A percentile compares a stretch with the other conserved stretches of the same genome.
Conservation (phyloP, 2,329 filamentous ascomycete species). For the Ustulina deusta region DNA sequence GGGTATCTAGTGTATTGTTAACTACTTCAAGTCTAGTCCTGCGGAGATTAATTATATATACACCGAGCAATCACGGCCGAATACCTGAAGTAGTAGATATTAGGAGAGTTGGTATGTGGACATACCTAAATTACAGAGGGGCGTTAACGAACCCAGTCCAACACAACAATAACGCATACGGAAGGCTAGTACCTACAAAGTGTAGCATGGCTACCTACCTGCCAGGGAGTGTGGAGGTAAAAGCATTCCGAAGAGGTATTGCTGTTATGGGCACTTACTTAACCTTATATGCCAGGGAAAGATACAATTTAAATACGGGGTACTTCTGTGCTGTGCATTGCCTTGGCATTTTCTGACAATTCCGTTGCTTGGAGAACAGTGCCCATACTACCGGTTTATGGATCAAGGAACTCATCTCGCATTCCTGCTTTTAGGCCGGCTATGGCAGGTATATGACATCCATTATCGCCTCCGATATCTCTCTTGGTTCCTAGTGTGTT, state of each 20-base stretch:
- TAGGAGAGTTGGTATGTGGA: too few species aligned
- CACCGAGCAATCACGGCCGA: slow-evolving; percentile 19
- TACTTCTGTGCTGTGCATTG: slow-evolving; percentile 19
- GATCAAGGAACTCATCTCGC: slow-evolving; percentile 12
- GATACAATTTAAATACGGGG: neutral
- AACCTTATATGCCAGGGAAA: neutral
- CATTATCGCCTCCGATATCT: slow-evolving; percentile 13
- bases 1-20: slow-evolving; percentile 12
- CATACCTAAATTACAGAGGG: slow-evolving; percentile 19
- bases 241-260: slow-evolving; percentile 23
- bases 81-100: too few species aligned
- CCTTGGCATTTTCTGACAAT: slow-evolving; percentile 26
- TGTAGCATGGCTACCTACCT: too few species aligned
- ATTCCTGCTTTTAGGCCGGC: slow-evolving; percentile 13
- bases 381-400: neutral
- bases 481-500: neutral
- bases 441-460: neutral
- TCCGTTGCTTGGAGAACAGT: slow-evolving; percentile 16
- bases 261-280: neutral
- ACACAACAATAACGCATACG: slow-evolving; percentile 12
- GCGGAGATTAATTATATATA: neutral
- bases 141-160: slow-evolving; percentile 1
- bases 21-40: slow-evolving; percentile 23
- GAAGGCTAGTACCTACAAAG: neutral
- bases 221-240: neutral